These are phyloP conservation scores for Aureobasidium sp. DNA, from an alignment of 2,329 filamentous ascomycete genomes.

Conservation along the genomic window DNA sequence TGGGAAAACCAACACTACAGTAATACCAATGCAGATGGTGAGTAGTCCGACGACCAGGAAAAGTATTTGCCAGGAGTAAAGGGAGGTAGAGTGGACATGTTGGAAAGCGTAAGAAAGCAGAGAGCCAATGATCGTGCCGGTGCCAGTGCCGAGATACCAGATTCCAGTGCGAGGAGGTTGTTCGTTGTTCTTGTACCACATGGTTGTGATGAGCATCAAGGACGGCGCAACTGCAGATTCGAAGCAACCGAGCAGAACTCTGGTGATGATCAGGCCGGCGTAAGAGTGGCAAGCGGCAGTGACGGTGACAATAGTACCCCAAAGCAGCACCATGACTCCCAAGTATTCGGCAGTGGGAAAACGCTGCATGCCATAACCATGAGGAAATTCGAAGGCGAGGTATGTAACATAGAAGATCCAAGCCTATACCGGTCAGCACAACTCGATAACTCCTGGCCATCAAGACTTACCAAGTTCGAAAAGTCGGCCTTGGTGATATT, in stretches of 20 bases:
- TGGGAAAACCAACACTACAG: slow-evolving; percentile 25
- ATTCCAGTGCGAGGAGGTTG: slow-evolving; percentile 56
- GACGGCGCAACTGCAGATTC: slow-evolving; percentile 49
- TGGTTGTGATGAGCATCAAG: slow-evolving; percentile 48
- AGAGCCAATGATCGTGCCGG: slow-evolving; percentile 51
- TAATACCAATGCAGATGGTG: slow-evolving; percentile 33
- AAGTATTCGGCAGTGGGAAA: slow-evolving; percentile 49
- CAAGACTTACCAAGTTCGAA: slow-evolving; percentile 22
- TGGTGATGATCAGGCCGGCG: slow-evolving; percentile 41
- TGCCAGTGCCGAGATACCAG: slow-evolving; percentile 60
- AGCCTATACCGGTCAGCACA: slow-evolving; percentile 19
- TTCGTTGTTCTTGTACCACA: slow-evolving; percentile 36
- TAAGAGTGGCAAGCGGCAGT: slow-evolving; percentile 47
- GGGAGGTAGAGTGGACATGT: slow-evolving; percentile 30
- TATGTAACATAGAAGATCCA: slow-evolving; percentile 32
- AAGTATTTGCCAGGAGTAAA: slow-evolving; percentile 48
- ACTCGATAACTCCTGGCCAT: neutral
- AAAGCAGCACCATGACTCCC: slow-evolving; percentile 36
- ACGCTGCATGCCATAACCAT: slow-evolving; percentile 46
- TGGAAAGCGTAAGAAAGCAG: slow-evolving; percentile 51
- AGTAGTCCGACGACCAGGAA: slow-evolving; percentile 41
- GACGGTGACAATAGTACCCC: slow-evolving; percentile 43
- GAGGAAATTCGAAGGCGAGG: slow-evolving; percentile 33
- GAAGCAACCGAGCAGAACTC: slow-evolving; percentile 47
- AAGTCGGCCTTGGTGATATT: slow-evolving; percentile 31